phyloP scores from a whole-genome alignment of 2,329 filamentous ascomycete species.

The Colletotrichum tabaci region DNA sequence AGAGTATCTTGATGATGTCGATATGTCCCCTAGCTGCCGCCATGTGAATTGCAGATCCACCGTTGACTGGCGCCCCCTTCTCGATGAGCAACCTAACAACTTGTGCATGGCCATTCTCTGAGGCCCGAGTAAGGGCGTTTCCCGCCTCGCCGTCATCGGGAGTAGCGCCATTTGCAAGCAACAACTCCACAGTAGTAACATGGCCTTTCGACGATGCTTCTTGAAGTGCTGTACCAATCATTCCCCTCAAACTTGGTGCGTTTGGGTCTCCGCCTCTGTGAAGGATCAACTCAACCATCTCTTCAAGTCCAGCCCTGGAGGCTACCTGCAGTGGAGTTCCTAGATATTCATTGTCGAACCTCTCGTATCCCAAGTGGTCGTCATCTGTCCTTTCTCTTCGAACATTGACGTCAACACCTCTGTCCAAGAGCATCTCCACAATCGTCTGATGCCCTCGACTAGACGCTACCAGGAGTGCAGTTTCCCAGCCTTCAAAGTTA shows the following conservation, averaged over 20 bases:
- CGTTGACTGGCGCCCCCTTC: not conserved
- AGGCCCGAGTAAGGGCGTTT: not conserved
- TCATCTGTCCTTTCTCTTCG: no score
- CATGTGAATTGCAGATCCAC: not conserved
- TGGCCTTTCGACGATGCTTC: not conserved
- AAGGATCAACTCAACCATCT: no score
- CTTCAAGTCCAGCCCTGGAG: no score
- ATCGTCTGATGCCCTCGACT: no score
- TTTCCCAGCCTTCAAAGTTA: rapidly evolving
- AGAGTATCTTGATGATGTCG: not conserved
- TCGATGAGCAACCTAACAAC: not conserved
- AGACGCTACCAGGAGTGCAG: no score
- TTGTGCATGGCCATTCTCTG: not conserved
- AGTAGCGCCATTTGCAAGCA: not conserved
- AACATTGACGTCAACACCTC: no score
- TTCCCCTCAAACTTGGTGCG: not conserved
- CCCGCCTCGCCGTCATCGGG: no score
- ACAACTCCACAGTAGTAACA: not conserved
- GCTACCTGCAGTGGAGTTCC: no score
- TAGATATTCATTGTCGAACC: no score
- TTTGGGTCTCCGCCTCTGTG: not conserved
- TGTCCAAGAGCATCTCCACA: no score
- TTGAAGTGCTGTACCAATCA: not conserved
- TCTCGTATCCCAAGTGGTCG: no score
- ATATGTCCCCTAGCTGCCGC: not conserved